Evolutionary conservation across 495 filamentous ascomycete genomes (phyloP), one percentile per base, ranked within the genome.

Genomic region (Aspergillus incahuasiensis): DNA sequence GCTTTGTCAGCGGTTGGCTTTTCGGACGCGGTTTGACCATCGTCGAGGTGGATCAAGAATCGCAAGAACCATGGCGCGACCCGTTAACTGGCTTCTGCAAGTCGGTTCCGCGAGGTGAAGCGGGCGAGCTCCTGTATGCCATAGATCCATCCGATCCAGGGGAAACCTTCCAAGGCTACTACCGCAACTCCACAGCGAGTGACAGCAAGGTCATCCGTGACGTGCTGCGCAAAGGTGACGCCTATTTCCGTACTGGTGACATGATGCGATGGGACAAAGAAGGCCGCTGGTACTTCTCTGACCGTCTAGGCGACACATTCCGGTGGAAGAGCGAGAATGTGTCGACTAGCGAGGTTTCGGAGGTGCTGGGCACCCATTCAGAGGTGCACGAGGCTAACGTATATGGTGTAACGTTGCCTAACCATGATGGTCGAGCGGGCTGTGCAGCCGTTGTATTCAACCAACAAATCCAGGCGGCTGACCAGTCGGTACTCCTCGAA

Each of bases 271-370:
- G 79, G 70, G 88, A 91, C 56, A 52, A 52, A 0, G 85, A 96
- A 55, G 88, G 89, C 6, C 76, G 86, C 13, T 86, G 86, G 74
- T 96, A 79, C 69, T 97, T 97, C 69, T 81, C 82, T 41, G 94
- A 98, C 67, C 87, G 91, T 11, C 86, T 97, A 35, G 92, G 92
- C 48, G 92, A 97, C 63, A 97, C 92, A 0, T 97, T 90, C 74
- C 83, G 92, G 16, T 97, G 92, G 92, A 96, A 95, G 76, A 85
- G 83, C 42, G 92, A 97, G 72, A 97, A 97, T 52, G 89, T 96
- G 3, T 92, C 95, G 58, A 92, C 95, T 6, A 81, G 82, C 20
- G 85, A 90, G 48, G 84, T 84, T 0, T 75, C 86, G 2, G 84
- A 90, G 52, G 82, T 83, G 0, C 63, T 97, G 0, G 87, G 89